Percentiles rank a stretch among this genome's conserved stretches.
Evolutionary conservation across 352 stramenopile species (phyloP).

Genomic region (Pythium volutum): DNA sequence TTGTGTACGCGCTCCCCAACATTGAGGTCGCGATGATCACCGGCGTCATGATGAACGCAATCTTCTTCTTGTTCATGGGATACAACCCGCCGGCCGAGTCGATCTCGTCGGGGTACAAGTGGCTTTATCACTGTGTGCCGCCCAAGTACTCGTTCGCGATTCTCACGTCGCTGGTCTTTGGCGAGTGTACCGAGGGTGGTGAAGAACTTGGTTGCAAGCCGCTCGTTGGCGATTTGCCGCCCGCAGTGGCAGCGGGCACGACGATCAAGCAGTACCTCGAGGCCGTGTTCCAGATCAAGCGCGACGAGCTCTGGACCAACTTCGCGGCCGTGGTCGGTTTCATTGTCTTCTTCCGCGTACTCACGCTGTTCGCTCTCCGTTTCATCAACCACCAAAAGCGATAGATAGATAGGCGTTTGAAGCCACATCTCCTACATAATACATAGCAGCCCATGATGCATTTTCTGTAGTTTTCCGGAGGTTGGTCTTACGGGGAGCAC

Average conservation of each 20-base stretch:
- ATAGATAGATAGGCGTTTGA: background rate
- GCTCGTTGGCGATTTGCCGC: constrained; percentile 5
- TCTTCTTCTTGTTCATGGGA: constrained; percentile 43
- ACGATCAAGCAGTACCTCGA: constrained; percentile 32
- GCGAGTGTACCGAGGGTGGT: constrained; percentile 17
- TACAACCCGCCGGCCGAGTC: constrained; percentile 26
- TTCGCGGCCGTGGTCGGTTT: constrained; percentile 3
- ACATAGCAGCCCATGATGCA: background rate
- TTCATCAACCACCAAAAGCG: constrained; percentile 12
- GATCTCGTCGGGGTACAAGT: constrained; percentile 21
- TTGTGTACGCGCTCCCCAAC: constrained; percentile 38
- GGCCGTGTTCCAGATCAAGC: constrained; percentile 19
- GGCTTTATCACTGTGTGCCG: constrained; percentile 13
- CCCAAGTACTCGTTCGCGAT: constrained; percentile 24
- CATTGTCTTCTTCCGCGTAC: constrained; percentile 9
- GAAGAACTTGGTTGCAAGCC: constrained; percentile 24
- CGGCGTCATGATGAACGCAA: constrained; percentile 30
- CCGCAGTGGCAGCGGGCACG: constrained; percentile 4
- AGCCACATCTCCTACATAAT: background rate
- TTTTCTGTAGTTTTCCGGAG: background rate
- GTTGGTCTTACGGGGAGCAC: too few relatives aligned
- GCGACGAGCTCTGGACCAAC: constrained; percentile 11
- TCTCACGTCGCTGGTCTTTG: constrained; percentile 20
- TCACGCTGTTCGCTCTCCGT: constrained; percentile 7
- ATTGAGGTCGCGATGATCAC: constrained; percentile 29